Percentiles rank a stretch among this genome's conserved stretches.
These are phyloP conservation scores for Fragaria ananassa DNA, from an alignment of 306 rosid genomes.

Conservation along the genomic window DNA sequence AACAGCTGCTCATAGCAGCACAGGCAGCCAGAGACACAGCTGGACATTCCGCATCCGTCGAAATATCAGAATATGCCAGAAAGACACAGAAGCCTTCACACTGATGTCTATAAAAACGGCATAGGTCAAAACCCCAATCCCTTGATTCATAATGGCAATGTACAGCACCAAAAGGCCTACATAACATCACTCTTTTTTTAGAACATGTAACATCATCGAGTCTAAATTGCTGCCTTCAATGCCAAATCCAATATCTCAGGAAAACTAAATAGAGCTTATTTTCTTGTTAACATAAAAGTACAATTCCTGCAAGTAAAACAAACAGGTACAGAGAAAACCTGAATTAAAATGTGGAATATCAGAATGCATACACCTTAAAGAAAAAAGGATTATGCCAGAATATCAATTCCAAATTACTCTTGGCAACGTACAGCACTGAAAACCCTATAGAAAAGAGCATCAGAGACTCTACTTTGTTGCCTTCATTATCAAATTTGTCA, in stretches of 20 bases:
- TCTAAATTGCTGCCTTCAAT: background rate
- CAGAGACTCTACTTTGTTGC: constrained; percentile 21
- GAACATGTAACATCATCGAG: too few relatives aligned
- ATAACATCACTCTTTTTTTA: too few relatives aligned
- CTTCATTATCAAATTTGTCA: background rate
- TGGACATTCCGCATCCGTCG: too few relatives aligned
- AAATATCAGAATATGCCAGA: constrained; percentile 49
- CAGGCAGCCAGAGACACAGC: too few relatives aligned
- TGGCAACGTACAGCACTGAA: constrained; percentile 22
- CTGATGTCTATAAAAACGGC: too few relatives aligned
- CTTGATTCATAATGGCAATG: constrained; percentile 5
- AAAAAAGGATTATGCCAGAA: background rate
- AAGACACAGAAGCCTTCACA: too few relatives aligned
- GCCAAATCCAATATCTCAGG: background rate
- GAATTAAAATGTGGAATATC: constrained; percentile 42
- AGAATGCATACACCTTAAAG: constrained; percentile 54
- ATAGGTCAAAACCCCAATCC: constrained; percentile 12
- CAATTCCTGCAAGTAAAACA: background rate
- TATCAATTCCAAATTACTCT: background rate
- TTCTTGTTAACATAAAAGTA: too few relatives aligned
- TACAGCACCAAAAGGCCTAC: constrained; percentile 9
- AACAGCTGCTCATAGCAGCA: too few relatives aligned
- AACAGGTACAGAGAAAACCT: background rate
- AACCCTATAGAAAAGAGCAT: constrained; percentile 6
- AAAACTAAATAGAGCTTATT: background rate